Percentiles rank a stretch among this genome's conserved stretches.
These are phyloP conservation scores for Pyropia haitanensis DNA, from an alignment of 23 red algal genomes.

Conservation along the genomic window DNA sequence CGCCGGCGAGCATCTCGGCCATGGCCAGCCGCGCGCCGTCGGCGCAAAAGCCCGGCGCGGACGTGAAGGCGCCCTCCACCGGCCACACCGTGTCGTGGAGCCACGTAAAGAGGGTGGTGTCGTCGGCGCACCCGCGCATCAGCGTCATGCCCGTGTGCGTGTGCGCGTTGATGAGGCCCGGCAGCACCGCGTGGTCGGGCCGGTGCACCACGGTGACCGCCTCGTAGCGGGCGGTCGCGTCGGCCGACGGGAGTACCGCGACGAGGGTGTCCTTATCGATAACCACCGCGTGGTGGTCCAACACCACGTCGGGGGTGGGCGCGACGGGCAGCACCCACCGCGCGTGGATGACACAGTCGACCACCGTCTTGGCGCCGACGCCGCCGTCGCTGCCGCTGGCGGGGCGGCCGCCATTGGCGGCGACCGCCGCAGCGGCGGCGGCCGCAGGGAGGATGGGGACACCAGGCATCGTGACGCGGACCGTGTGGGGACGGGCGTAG, in stretches of 20 bases:
- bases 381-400: too few relatives aligned
- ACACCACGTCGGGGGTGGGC: constrained; percentile 32
- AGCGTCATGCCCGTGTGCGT: constrained; percentile 90
- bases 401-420: too few relatives aligned
- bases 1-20: constrained; percentile 80
- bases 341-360: constrained; percentile 33
- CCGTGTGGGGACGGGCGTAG: too few relatives aligned
- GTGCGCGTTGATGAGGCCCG: constrained; percentile 95
- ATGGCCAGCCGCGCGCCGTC: constrained; percentile 66
- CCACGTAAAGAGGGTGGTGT: constrained; percentile 74
- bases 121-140: constrained; percentile 85
- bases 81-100: constrained; percentile 79
- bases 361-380: constrained; percentile 1
- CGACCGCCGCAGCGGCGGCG: too few relatives aligned
- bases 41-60: constrained; percentile 46
- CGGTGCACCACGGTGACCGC: constrained; percentile 18
- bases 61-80: constrained; percentile 60
- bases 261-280: constrained; percentile 47
- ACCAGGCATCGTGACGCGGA: too few relatives aligned
- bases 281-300: constrained; percentile 44
- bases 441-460: too few relatives aligned
- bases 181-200: constrained; percentile 56
- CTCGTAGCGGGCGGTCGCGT: constrained; percentile 15
- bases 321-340: constrained; percentile 47
- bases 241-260: constrained; percentile 37